Evolutionary conservation across 2,329 filamentous ascomycete species (phyloP).

Genomic region (Pseudogymnoascus pannorum): DNA sequence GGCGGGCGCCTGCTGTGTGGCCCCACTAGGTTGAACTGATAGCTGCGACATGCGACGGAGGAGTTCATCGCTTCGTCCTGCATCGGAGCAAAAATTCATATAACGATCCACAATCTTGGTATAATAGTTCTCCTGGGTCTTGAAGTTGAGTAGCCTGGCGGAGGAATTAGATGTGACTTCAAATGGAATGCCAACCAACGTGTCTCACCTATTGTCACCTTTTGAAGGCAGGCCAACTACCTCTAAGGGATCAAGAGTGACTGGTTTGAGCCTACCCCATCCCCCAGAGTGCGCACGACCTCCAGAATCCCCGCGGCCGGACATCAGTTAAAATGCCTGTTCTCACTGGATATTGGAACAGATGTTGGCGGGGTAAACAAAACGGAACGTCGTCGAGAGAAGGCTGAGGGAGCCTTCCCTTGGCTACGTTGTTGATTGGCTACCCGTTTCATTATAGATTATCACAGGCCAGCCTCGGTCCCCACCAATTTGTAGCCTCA

Average conservation of each 20-base stretch:
- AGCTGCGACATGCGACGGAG: constrained; percentile 68
- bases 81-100: constrained; percentile 77
- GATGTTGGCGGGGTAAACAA: constrained; percentile 3
- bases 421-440: background rate
- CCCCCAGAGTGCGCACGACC: constrained; percentile 38
- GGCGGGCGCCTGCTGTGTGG: background rate
- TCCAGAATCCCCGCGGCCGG: constrained; percentile 15
- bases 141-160: constrained; percentile 60
- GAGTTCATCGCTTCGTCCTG: constrained; percentile 63
- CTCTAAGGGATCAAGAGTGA: constrained; percentile 69
- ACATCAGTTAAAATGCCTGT: constrained; percentile 7
- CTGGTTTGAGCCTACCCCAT: constrained; percentile 67
- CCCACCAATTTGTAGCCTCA: constrained; percentile 6
- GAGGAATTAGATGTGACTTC: constrained; percentile 7
- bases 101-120: constrained; percentile 82
- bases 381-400: constrained; percentile 6
- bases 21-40: constrained; percentile 22
- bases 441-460: background rate
- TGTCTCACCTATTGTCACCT: constrained; percentile 69
- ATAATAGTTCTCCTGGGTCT: constrained; percentile 79
- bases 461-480: constrained; percentile 7
- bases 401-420: background rate
- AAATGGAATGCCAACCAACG: constrained; percentile 1
- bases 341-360: background rate
- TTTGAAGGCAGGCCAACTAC: constrained; percentile 82